Percentiles rank a stretch among this genome's conserved stretches.
These are phyloP conservation scores for Fragaria ananassa DNA, from an alignment of 306 rosid species.

Conservation along the genomic window DNA sequence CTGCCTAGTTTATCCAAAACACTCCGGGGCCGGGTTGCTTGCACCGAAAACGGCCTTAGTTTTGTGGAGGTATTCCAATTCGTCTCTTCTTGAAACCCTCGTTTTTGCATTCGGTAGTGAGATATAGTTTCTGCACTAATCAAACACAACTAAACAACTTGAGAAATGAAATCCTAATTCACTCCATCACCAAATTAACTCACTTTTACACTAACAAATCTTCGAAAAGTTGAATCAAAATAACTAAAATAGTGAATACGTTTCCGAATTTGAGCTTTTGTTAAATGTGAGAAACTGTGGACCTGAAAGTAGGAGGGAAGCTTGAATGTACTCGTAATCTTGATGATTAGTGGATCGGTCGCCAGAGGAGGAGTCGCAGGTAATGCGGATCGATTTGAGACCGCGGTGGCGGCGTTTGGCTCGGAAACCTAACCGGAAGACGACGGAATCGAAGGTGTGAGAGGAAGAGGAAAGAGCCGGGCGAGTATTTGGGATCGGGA, in stretches of 20 bases:
- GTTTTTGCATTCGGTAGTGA: constrained; percentile 67
- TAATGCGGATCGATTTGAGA: constrained; percentile 45
- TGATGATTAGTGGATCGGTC: constrained; percentile 48
- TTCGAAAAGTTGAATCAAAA: no score
- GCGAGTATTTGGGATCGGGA: constrained; percentile 27
- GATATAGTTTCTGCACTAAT: constrained; percentile 72
- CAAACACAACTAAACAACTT: constrained; percentile 1
- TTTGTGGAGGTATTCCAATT: constrained; percentile 40
- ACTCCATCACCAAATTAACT: not conserved
- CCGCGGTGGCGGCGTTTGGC: constrained; percentile 26
- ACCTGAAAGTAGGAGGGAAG: constrained; percentile 92
- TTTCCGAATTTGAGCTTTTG: not conserved
- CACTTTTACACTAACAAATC: not conserved
- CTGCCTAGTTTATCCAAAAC: constrained; percentile 39
- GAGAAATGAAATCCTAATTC: not conserved
- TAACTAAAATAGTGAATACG: no score
- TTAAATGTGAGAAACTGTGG: constrained; percentile 2
- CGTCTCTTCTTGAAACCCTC: constrained; percentile 52
- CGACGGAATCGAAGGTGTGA: constrained; percentile 20
- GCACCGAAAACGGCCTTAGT: constrained; percentile 35
- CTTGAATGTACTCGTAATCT: constrained; percentile 59
- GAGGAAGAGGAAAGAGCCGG: constrained; percentile 29
- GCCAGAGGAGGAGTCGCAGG: constrained; percentile 45
- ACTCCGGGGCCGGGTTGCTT: constrained; percentile 22
- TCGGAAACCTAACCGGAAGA: constrained; percentile 28